A percentile compares a stretch with the other conserved stretches of the same genome.
phyloP scores from a whole-genome alignment of 805 yeast genomes.

The Metschnikowia cerradonensis region DNA sequence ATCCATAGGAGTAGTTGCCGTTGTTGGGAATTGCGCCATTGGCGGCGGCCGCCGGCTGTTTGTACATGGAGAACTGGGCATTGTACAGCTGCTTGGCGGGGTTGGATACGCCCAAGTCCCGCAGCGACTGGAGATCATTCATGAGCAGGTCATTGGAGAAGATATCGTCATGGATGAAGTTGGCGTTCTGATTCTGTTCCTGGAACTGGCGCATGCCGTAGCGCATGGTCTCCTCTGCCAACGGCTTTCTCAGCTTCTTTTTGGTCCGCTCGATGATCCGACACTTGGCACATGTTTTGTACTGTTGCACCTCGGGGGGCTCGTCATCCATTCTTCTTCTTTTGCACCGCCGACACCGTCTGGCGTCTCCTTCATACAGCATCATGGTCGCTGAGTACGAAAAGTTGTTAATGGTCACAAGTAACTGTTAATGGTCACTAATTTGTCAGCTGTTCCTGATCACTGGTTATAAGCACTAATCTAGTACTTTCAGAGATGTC shows the following conservation, averaged over 20 bases:
- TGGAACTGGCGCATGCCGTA: conserved; percentile 44
- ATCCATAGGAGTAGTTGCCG: conserved; percentile 9
- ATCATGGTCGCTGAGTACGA: conserved; percentile 7
- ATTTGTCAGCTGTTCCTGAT: no score
- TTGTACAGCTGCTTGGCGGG: conserved; percentile 14
- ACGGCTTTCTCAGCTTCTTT: conserved; percentile 42
- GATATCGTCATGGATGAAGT: conserved; percentile 31
- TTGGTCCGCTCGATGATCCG: conserved; percentile 49
- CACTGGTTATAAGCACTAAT: no score
- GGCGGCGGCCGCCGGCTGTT: conserved; percentile 6
- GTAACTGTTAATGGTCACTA: no score
- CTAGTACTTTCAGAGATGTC: no score
- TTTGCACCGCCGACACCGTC: conserved; percentile 55
- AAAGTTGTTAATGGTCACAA: no score
- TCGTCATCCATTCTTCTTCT: conserved; percentile 53
- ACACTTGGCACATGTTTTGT: conserved; percentile 57
- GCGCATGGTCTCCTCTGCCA: conserved; percentile 44
- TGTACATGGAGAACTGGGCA: conserved; percentile 13
- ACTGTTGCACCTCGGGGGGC: conserved; percentile 52
- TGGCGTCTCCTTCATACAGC: conserved; percentile 22
- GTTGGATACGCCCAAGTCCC: conserved; percentile 12
- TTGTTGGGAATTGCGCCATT: conserved; percentile 2
- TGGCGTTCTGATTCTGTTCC: conserved; percentile 32
- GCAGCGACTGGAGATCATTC: conserved; percentile 12
- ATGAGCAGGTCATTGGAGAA: conserved; percentile 22